These are phyloP conservation scores for Coemansia sp. DNA, from an alignment of 192 early-diverging fungal genomes.

Conservation along the genomic window DNA sequence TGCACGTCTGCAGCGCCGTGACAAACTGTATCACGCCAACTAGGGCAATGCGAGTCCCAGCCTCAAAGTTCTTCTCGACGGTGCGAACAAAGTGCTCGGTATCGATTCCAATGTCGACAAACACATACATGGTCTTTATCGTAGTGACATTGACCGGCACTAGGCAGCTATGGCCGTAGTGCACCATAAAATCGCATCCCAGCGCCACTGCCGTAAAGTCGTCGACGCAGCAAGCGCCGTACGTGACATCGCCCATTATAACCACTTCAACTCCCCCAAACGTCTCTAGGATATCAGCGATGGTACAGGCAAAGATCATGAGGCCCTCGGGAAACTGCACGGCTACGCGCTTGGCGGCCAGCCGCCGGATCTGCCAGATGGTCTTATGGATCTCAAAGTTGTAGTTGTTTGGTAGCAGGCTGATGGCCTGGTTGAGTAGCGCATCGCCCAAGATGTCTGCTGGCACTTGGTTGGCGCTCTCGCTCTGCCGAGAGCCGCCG, in stretches of 20 bases:
- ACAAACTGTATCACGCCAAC: conserved; percentile 97
- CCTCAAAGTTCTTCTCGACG: conserved; percentile 82
- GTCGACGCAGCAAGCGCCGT: conserved; percentile 99
- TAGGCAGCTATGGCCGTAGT: conserved; percentile 98
- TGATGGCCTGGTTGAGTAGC: conserved; percentile 82
- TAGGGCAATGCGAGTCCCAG: conserved; percentile 73
- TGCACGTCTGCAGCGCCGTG: conserved; percentile 75
- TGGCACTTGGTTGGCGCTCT: conserved; percentile 76
- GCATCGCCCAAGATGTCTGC: conserved; percentile 81
- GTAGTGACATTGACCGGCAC: conserved; percentile 94
- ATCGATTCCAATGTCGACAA: conserved; percentile 99
- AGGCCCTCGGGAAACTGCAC: conserved; percentile 98
- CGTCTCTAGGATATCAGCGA: conserved; percentile 91
- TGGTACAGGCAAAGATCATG: conserved; percentile 90
- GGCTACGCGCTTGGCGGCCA: conserved; percentile 82
- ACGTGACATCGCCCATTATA: conserved; percentile 99
- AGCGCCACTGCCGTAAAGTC: conserved; percentile 92
- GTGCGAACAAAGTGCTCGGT: conserved; percentile 91
- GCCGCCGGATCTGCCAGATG: conserved; percentile 82
- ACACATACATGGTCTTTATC: conserved; percentile 96
- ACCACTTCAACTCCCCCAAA: conserved; percentile 82
- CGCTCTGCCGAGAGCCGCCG: conserved; percentile 6
- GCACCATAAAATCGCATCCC: conserved; percentile 97
- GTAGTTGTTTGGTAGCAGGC: conserved; percentile 90
- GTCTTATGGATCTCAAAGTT: conserved; percentile 99